Base-by-base conservation (phyloP, 768 basidiomycete species). In the Lentinus brumalis region DNA sequence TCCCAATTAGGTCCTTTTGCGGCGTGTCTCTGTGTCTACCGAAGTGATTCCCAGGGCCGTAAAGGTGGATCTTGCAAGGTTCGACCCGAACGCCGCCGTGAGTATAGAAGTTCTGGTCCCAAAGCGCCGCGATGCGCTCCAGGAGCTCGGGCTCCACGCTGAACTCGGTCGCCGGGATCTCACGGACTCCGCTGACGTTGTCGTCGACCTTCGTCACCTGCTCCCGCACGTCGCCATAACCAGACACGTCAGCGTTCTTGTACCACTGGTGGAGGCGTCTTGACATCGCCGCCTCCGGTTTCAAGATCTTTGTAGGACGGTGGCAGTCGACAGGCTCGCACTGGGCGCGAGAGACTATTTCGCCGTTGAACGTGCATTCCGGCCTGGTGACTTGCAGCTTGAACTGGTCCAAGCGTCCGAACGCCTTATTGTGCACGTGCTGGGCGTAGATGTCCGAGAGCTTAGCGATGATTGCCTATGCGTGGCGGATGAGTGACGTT, bases 31-130 rank as follows among this genome's bases (percentile, higher is more conserved):
- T 69, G 53, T 73, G 73, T 3, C 57, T 14, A 42, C 66, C 62
- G 62, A 74, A 74, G 47, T 69, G 66, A 7, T 69, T 73, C 4
- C 62, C 67, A 1, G 70, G 69, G 0, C 72, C 73, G 51, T 74
- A 73, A 0, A 75, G 35, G 47, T 74, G 69, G n/a, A 74, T 72
- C 61, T 74, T 74, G 66, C 74, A 74, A 2, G 71, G 70, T 41
- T 68, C 66, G 21, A 67, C 70, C 49, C 68, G 69, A 21, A 75
- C 69, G 4, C 53, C 16, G 3, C 58, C 15, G 3, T 59, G 35
- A 6, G 70, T 65, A 18, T 62, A 52, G 57, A 73, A 73, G 35
- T 61, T 21, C 40, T 58, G 41, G 11, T 12, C 45, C 72, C 72
- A 71, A 9, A 53, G 11, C 3, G 32, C 18, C 39, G 65, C 49